phyloP scores from a whole-genome alignment of 106 monocot genomes.

The Cymbidium sinense region DNA sequence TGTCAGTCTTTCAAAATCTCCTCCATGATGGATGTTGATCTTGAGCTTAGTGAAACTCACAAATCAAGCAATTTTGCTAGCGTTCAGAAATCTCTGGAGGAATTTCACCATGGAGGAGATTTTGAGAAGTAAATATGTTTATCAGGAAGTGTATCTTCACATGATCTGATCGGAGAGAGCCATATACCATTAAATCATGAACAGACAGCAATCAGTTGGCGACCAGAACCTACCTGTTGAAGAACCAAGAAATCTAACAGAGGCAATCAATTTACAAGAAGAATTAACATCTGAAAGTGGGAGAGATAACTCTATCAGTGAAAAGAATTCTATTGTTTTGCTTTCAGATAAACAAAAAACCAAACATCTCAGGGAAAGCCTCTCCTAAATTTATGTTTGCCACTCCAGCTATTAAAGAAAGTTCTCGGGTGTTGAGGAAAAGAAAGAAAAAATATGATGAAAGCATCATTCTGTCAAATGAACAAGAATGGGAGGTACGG shows the following conservation, averaged over 20 bases:
- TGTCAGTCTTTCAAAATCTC: neutral
- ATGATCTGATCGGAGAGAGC: conserved; percentile 6
- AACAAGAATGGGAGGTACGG: conserved; percentile 99
- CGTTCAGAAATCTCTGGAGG: conserved; percentile 5
- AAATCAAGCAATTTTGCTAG: conserved; percentile 7
- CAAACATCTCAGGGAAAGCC: conserved; percentile 19
- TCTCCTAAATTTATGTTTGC: conserved; percentile 60
- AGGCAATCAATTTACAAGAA: neutral
- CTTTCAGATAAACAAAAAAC: conserved; percentile 11
- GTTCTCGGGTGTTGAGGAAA: conserved; percentile 19
- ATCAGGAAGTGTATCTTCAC: neutral
- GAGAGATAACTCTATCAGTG: conserved; percentile 6
- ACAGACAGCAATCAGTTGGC: neutral
- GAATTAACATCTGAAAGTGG: neutral
- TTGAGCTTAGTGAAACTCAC: conserved; percentile 19
- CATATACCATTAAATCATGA: neutral
- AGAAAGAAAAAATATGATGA: conserved; percentile 47
- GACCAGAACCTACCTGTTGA: conserved; percentile 8
- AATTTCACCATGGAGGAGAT: conserved; percentile 3
- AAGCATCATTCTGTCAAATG: conserved; percentile 50
- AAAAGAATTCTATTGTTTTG: conserved; percentile 10
- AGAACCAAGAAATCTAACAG: neutral
- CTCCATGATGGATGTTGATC: conserved; percentile 36
- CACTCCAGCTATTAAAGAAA: conserved; percentile 70
- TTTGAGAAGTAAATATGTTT: conserved; percentile 4